Evolutionary conservation across 2,329 filamentous ascomycete species (phyloP), one percentile per base, ranked within the genome.

Genomic region (Epichloe typhina): DNA sequence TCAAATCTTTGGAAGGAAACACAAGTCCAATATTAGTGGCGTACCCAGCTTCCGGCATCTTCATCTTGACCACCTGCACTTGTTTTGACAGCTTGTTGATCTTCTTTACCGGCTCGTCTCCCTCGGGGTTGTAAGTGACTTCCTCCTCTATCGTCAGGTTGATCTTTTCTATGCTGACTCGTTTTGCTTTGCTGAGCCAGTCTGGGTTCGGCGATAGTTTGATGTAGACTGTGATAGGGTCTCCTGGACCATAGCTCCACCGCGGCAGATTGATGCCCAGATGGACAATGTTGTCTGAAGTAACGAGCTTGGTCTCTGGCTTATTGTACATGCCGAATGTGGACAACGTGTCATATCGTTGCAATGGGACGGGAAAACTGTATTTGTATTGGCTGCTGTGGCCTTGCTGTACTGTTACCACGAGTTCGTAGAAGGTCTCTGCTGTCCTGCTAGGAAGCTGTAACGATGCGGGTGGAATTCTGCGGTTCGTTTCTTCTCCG

Each of bases 241-340:
- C 93, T 54, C 91, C 77, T 4, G 93, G 93, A 0, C 93, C 93
- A 65, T 97, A 98, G 55, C 90, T 96, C 89, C 91, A 96, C 55
- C 89, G 82, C 23, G 93, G 91, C 57, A 98, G 74, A 54, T 89
- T 95, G 58, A 96, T 95, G 44, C 87, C 88, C 50, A 97, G 73
- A 8, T 88, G 94, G 54, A 97, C 88, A 50, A 97, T 72, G 66
- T 95, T 93, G 70, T 97, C 93, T 48, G 86, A 82, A 35, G 89
- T 87, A 53, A 83, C 80, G 61, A 94, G 85, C 51, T 88, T 88
- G 53, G 85, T 86, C 67, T 96, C 91, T 15, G 90, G 91, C 50
- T 89, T 84, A 69, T 97, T 97, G 73, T 97, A 98, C 93, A 97
- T 97, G 68, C 93, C 93, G 70, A 98, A 98, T 1, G 93, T 97